Percentiles rank a stretch among this genome's conserved stretches.
These are phyloP conservation scores for Boechera retrofracta DNA, from an alignment of 345 rosid genomes.

Conservation along the genomic window DNA sequence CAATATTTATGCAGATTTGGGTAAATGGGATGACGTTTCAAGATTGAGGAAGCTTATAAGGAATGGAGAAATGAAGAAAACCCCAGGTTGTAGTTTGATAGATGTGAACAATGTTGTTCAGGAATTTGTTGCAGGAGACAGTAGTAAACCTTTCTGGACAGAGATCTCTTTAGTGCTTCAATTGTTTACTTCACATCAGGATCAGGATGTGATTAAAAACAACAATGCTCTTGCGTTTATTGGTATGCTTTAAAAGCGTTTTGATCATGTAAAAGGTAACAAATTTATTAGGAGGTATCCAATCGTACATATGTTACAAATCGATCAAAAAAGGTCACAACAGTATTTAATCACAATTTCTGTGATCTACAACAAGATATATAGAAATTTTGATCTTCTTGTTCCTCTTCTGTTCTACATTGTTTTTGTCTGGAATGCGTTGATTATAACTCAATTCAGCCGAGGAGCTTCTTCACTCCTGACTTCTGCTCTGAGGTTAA, in stretches of 20 bases:
- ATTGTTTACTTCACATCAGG: slow-evolving; percentile 45
- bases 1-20: slow-evolving; percentile 64
- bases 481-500: slow-evolving; percentile 58
- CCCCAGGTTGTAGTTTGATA: slow-evolving; percentile 63
- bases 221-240: not conserved
- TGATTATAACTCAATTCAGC: not conserved
- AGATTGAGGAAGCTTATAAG: slow-evolving; percentile 54
- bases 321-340: slow-evolving; percentile 27
- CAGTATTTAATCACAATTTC: slow-evolving; percentile 14
- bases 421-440: not conserved
- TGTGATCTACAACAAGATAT: slow-evolving; percentile 15
- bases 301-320: slow-evolving; percentile 34
- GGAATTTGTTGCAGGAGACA: slow-evolving; percentile 61
- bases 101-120: slow-evolving; percentile 60
- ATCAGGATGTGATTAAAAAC: slow-evolving; percentile 2
- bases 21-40: slow-evolving; percentile 58
- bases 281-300: not conserved
- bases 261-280: not conserved
- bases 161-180: slow-evolving; percentile 50
- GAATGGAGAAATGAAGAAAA: slow-evolving; percentile 53
- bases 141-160: slow-evolving; percentile 52
- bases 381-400: not conserved
- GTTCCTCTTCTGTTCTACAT: not conserved
- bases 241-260: not conserved
- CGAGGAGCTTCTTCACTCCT: slow-evolving; percentile 57